Base-by-base conservation (phyloP, 257 asterid species). In the Linderniella brevidens region DNA sequence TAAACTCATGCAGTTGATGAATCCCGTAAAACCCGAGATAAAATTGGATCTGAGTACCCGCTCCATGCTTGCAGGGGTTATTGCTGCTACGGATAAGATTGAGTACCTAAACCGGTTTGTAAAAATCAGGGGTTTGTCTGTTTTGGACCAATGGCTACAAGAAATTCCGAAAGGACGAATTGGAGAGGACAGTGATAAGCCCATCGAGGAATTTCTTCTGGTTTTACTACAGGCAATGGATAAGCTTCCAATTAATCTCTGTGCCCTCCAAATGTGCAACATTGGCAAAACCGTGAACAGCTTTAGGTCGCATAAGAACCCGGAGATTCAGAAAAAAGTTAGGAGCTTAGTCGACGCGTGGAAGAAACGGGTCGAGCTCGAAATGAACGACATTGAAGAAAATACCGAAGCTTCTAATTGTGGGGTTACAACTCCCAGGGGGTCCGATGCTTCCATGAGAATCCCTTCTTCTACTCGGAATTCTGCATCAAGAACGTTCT, bases 301-400 rank as follows among this genome's bases (percentile, higher is more conserved):
- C 51, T 60, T 75, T 50, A 60, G 82, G 36, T 62, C 69, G 12
- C 76, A 75, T 52, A 74, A 74, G 53, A 74, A 70, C 55, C 46
- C 60, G 11, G 82, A 74, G 16, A 76, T 76, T 52, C 85, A 76
- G 59, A 72, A 58, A 49, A 72, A 72, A 56, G 85, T 73, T 9
- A 58, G 78, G 35, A 54, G 69, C 59, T 59, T 76, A 60, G 85
- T 76, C 37, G 80, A 72, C 56, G 72, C 77, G 8, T 76, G 85
- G 85, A 76, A 76, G 68, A 76, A 76, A 62, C 73, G 78, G 4
- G 85, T 76, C 8, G 80, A 72, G 56, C 75, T 77, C 41, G 85
- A 76, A 69, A 72, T 75, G 82, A 75, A 56, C 18, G 48, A 62
- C 32, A 58, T 59, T 15, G 86, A 76, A 41, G 68, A 74, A 15